Evolutionary conservation across 2,329 filamentous ascomycete species (phyloP), one percentile per base, ranked within the genome.

Genomic region (Ascochyta koolunga): DNA sequence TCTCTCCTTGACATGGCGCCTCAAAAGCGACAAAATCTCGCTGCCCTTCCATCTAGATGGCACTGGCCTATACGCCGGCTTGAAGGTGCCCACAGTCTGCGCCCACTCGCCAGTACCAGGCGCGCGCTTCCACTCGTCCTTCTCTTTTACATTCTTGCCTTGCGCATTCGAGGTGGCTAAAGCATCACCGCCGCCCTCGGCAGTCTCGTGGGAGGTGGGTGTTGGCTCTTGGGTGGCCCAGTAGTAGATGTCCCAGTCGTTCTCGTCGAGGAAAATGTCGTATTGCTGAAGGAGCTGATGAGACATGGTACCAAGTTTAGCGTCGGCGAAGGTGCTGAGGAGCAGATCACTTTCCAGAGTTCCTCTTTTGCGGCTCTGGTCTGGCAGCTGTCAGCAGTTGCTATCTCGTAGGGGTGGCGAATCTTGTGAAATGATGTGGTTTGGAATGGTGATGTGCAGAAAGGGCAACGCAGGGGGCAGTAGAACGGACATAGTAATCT

Each of bases 201-300:
- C 81, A 40, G 80, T 80, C 52, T 85, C 80, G 47, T 80, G 75
- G 29, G 85, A 82, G n/a, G 83, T 83, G 1, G 81, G 78, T 4
- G 83, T 78, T 11, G 88, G 82, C 65, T 91, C 87, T 77, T 99
- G 95, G 15, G 95, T 99, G 3, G 90, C 91, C 95, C 95, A 99
- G 83, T 99, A 99, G 82, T 99, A 99, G 58, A 99, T 97, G 75
- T 99, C 95, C 95, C 95, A 99, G 80, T 99, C 95, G 77, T 99
- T 99, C 79, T 99, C 95, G 77, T 99, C 95, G 51, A 99, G 86
- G 80, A 99, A 96, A 24, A 83, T 80, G 75, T 98, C 93, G 80
- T 95, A 98, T 76, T 96, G 86, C 66, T 84, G 77, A 65, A 98
- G 86, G 71, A 96, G 89, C 44, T 81, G 76, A 5, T 80, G 76